Percentiles rank a stretch among this genome's conserved stretches.
These are phyloP conservation scores for Orbilia brochopaga DNA, from an alignment of 2,329 filamentous ascomycete species.

Conservation along the genomic window DNA sequence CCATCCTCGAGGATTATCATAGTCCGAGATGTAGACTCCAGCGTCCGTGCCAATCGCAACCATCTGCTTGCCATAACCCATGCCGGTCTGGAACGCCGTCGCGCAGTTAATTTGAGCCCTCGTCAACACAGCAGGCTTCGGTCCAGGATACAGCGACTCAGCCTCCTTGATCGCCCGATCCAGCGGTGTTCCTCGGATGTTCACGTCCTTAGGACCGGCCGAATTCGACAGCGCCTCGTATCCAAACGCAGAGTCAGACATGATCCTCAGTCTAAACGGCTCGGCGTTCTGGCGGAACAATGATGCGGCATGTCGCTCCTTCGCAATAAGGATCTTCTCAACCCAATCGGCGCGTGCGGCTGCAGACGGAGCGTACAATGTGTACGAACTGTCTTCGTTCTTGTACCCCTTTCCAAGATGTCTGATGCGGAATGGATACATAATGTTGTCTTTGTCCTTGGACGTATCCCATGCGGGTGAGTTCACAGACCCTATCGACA, in stretches of 20 bases:
- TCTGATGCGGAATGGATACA: slow-evolving; percentile 95
- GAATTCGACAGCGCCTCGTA: slow-evolving; percentile 73
- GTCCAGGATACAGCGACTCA: slow-evolving; percentile 71
- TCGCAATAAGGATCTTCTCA: slow-evolving; percentile 89
- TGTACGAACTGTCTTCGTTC: slow-evolving; percentile 78
- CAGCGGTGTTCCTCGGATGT: slow-evolving; percentile 87
- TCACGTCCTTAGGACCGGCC: slow-evolving; percentile 64
- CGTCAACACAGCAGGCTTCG: slow-evolving; percentile 77
- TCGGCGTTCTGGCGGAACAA: slow-evolving; percentile 92
- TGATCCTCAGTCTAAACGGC: slow-evolving; percentile 87
- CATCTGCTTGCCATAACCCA: slow-evolving; percentile 75
- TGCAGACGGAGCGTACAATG: slow-evolving; percentile 79
- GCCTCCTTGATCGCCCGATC: slow-evolving; percentile 89
- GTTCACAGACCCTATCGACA: slow-evolving; percentile 66
- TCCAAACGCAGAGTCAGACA: slow-evolving; percentile 89
- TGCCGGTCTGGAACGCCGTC: slow-evolving; percentile 76
- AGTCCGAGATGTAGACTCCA: slow-evolving; percentile 87
- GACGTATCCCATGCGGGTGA: slow-evolving; percentile 58
- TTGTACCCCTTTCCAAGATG: slow-evolving; percentile 70
- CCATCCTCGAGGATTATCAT: slow-evolving; percentile 90
- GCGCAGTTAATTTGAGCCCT: slow-evolving; percentile 89
- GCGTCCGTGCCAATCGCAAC: slow-evolving; percentile 94
- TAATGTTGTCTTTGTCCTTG: slow-evolving; percentile 70
- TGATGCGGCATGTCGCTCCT: slow-evolving; percentile 88
- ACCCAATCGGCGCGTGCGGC: slow-evolving; percentile 86